Evolutionary conservation across 31 red algal species (phyloP), one percentile per base, ranked within the genome.

Genomic region (Porphyra umbilicalis): DNA sequence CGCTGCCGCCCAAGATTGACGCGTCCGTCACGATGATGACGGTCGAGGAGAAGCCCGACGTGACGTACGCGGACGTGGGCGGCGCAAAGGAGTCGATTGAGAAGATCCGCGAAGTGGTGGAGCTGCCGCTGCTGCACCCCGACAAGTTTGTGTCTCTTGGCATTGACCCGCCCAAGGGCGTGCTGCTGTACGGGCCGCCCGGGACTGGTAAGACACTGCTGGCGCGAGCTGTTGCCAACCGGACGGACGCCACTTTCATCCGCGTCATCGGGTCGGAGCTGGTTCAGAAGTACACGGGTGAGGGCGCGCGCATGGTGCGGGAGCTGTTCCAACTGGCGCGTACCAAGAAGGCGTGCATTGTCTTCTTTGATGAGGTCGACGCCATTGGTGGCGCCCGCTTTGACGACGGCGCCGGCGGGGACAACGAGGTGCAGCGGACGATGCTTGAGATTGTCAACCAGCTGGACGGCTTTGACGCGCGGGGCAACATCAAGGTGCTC

Each of bases 401-500:
- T 82, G 98, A 99, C 82, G 98, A 97, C 81, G 94, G 94, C 11
- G 88, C 90, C 74, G 98, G 98, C 76, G 98, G 92, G 57, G 98
- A 99, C 81, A 97, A 97, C 86, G 98, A 99, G 78, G 98, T 99
- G 14, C 98, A 99, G 84, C 78, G 98, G 71, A 99, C 94, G 75
- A 97, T 99, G 94, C 88, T 99, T 33, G 98, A 99, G 88, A 97
- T 99, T 85, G 85, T 99, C 9, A 99, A 99, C 80, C 98, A 99
- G 84, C 86, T 99, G 16, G 98, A 99, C 82, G 98, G 98, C 25
- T 99, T 99, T 67, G 92, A 92, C 81, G 92, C 94, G 31, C 83
- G 94, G 34, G 94, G 94, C 35, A 99, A 99, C 44, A 97, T 99
- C 75, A 99, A 99, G 84, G 98, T 99, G 30, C 85, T 99, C 36